phyloP scores from a whole-genome alignment of 805 yeast species.

The Ogataea pilisensis region DNA sequence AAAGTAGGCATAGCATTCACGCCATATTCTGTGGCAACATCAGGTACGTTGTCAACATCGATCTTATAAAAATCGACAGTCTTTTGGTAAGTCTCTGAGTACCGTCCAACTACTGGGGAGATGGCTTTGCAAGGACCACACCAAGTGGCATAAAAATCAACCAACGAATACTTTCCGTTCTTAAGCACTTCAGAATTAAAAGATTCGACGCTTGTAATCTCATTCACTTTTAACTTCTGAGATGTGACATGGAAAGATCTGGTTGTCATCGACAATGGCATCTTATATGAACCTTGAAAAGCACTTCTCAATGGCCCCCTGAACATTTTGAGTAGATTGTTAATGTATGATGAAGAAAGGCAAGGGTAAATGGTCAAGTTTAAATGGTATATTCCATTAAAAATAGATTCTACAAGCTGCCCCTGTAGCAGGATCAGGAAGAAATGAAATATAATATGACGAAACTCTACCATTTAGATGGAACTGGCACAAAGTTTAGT shows the following conservation, averaged over 20 bases:
- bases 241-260: slow-evolving; percentile 14
- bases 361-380: too few species aligned
- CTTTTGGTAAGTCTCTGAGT: slow-evolving; percentile 37
- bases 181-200: slow-evolving; percentile 32
- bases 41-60: slow-evolving; percentile 62
- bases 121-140: slow-evolving; percentile 79
- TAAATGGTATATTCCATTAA: too few species aligned
- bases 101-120: slow-evolving; percentile 48
- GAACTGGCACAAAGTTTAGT: too few species aligned
- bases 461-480: too few species aligned
- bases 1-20: slow-evolving; percentile 78
- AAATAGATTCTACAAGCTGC: too few species aligned
- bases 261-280: slow-evolving; percentile 4
- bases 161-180: slow-evolving; percentile 42
- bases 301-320: background rate
- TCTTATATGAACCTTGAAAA: slow-evolving; percentile 2
- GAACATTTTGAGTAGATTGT: slow-evolving; percentile 1
- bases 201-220: slow-evolving; percentile 31
- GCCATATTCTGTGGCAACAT: slow-evolving; percentile 56
- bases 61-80: slow-evolving; percentile 62
- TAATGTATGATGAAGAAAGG: too few species aligned
- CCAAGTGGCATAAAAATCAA: slow-evolving; percentile 72
- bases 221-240: slow-evolving; percentile 25
- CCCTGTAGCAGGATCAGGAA: too few species aligned
- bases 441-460: too few species aligned